Conservation (phyloP, 129 eudicot species). For the Helianthus annuus region HanXRQr2.0-SUNRISE NC_035448.2:163450809-163451308, state of each 20-base stretch:
- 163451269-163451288: background rate
- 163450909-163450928: background rate
- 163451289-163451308: background rate
- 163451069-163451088: slow-evolving; percentile 23
- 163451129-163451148: slow-evolving; percentile 29
- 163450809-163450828: too few species aligned
- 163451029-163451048: background rate
- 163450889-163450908: background rate
- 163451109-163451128: slow-evolving; percentile 40
- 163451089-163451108: slow-evolving; percentile 36
- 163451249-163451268: background rate
- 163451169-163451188: slow-evolving; percentile 33
- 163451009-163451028: background rate
- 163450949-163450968: slow-evolving; percentile 30
- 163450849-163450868: background rate
- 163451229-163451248: background rate
- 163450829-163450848: too few species aligned
- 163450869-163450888: background rate
- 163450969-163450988: slow-evolving; percentile 16
- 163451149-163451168: slow-evolving; percentile 36
- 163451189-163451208: slow-evolving; percentile 30
- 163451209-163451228: slow-evolving; percentile 25
- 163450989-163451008: slow-evolving; percentile 4
- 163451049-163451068: slow-evolving; percentile 23
- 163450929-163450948: background rate